Evolutionary conservation across 2,329 filamentous ascomycete species (phyloP), one percentile per base, ranked within the genome.

Genomic region (Aschersonia sp.): DNA sequence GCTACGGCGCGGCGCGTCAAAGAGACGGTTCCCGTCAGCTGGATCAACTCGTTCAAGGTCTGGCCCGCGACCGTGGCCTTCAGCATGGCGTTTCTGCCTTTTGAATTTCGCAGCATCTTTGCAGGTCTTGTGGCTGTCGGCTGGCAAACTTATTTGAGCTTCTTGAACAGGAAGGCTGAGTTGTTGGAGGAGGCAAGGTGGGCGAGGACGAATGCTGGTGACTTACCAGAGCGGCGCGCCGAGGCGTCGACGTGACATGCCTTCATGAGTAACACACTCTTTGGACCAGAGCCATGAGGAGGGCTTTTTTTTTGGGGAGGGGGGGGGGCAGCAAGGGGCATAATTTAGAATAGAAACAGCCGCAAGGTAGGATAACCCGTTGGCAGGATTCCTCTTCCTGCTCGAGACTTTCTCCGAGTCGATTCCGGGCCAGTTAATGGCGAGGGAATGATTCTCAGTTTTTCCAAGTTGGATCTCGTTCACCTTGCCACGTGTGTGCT

Each of bases 101-200:
- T 87, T 44, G 80, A 90, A 58, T 90, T 87, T 63, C 72, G 89
- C 46, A 85, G 80, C 56, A 74, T 94, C 12, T 92, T 95, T 55
- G 79, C 83, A 0, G 87, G 85, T 1, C 67, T 83, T 6, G 75
- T 94, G 53, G 86, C 87, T 1, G 83, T 95, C 46, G 85, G 85
- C 0, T 96, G 89, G 89, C 89, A 95, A 73, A 88, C 87, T 1
- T 96, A 95, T 70, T 60, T 96, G 56, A 86, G 81, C 55, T 85
- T 80, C 63, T 64, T 94, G 58, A 94, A 94, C 57, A 75, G 83
- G 57, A 69, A 70, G 52, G 86, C 85, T 2, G 86, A 87, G 61
- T 60, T 51, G 42, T 43, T 44, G 42, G 53, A 54, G 41, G 49
- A 48, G 6, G 47, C 43, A 14, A 44, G 47, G 43, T 45, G 14